Conservation (phyloP, 306 rosid genomes). For the Castanea crenata region DNA sequence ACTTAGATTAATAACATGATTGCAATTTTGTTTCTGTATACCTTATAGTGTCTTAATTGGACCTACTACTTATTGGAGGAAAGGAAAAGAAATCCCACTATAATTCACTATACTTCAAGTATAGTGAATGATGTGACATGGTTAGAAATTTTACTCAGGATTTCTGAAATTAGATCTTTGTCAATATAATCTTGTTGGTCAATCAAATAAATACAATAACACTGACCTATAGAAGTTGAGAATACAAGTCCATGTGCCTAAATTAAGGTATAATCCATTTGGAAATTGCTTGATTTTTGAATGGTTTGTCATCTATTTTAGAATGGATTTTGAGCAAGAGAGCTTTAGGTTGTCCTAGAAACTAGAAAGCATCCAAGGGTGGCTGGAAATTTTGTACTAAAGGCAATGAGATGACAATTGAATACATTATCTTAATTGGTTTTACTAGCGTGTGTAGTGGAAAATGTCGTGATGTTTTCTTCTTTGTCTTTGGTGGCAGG, state of each 20-base stretch:
- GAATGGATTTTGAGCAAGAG: background rate
- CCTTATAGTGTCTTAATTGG: background rate
- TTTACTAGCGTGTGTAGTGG: background rate
- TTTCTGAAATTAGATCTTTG: background rate
- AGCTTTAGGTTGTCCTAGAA: background rate
- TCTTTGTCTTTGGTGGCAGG: conserved; percentile 38
- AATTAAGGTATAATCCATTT: background rate
- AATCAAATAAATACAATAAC: background rate
- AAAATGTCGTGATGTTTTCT: background rate
- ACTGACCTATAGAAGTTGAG: background rate
- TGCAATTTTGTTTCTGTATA: background rate
- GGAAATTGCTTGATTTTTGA: background rate
- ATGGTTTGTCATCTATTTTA: background rate
- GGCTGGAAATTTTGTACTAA: no score
- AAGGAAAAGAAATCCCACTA: background rate
- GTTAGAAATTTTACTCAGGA: background rate
- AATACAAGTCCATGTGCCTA: background rate
- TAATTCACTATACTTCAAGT: background rate
- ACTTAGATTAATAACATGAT: background rate
- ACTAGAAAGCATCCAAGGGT: no score
- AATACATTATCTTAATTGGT: background rate
- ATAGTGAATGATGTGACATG: background rate
- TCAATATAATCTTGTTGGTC: background rate
- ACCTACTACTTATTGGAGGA: background rate
- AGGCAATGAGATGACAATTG: no score